Evolutionary conservation across 2,329 filamentous ascomycete species (phyloP), one percentile per base, ranked within the genome.

Genomic region (Biscogniauxia mediterranea): DNA sequence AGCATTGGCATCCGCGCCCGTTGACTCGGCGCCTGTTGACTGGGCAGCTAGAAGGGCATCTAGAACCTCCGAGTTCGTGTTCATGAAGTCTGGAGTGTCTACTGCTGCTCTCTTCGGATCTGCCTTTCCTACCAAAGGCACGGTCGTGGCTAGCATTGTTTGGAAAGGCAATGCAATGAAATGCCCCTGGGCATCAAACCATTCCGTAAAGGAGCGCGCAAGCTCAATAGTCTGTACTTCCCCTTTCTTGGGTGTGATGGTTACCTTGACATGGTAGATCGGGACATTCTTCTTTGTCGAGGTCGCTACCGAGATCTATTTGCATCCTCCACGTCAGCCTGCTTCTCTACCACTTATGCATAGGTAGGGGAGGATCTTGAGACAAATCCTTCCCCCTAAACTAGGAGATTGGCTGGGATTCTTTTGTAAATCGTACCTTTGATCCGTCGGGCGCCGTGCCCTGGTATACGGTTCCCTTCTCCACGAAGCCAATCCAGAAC

Each of bases 401-500:
- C n/a, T n/a, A n/a, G n/a, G n/a, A n/a, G n/a, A n/a, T n/a, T n/a
- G n/a, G n/a, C n/a, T 23, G 32, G 54, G 58, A 5, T n/a, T 15
- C 26, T 52, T 42, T 17, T 17, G 2, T 54, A 7, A n/a, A 11
- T 52, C 67, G 49, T 56, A 73, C 73, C 64, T 71, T 74, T 0
- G 71, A 65, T 17, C 91, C 91, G 15, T 86, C 83, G 13, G 86
- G 86, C 0, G 82, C 76, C 0, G 77, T 80, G 59, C 94, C 95
- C 59, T 89, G 84, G 74, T 97, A 99, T 9, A 98, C 84, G 38
- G 87, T 84, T 0, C 91, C 89, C 68, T 88, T 89, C 80, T 99
- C 95, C 23, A 95, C 89, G 23, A 83, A 83, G 83, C 87, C 90
- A 61, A 96, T 86, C 95, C 95, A 99, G 70, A 87, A 66, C 46